Evolutionary conservation across 2,329 filamentous ascomycete genomes (phyloP).

Genomic region (Phoma sp.): DNA sequence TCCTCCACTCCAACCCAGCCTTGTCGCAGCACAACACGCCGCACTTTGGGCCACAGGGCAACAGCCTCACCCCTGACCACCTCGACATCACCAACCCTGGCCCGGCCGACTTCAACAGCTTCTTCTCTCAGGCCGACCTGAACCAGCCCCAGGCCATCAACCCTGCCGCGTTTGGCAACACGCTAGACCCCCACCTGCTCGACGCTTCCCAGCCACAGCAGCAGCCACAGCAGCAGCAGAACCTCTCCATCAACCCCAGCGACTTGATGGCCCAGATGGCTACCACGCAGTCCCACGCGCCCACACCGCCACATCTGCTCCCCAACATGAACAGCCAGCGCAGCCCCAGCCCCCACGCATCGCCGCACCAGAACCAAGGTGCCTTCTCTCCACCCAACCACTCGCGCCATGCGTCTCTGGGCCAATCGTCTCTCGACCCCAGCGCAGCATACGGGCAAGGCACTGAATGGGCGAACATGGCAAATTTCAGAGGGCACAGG

Average conservation of each 20-base stretch:
- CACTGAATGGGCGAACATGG: constrained; percentile 65
- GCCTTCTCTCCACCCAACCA: constrained; percentile 61
- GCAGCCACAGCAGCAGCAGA: constrained; percentile 44
- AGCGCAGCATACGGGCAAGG: constrained; percentile 64
- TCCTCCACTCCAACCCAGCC: constrained; percentile 48
- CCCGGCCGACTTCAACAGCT: constrained; percentile 48
- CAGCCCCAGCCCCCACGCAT: constrained; percentile 59
- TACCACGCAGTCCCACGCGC: constrained; percentile 57
- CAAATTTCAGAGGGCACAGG: constrained; percentile 78
- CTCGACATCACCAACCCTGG: constrained; percentile 41
- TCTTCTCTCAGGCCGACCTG: constrained; percentile 65
- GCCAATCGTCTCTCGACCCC: constrained; percentile 63
- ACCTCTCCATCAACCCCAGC: constrained; percentile 54
- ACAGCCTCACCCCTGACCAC: constrained; percentile 45
- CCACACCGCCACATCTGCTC: constrained; percentile 64
- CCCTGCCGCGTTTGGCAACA: constrained; percentile 61
- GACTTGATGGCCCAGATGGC: constrained; percentile 60
- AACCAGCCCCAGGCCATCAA: constrained; percentile 64
- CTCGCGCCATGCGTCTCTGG: constrained; percentile 56
- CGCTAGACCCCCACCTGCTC: constrained; percentile 54
- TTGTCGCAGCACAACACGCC: constrained; percentile 64
- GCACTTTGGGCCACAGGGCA: constrained; percentile 49
- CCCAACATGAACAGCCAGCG: constrained; percentile 61
- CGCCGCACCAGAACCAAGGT: constrained; percentile 61
- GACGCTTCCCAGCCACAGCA: constrained; percentile 48